These are phyloP conservation scores for Wickerhamomyces ciferrii DNA, from an alignment of 805 yeast species.

Conservation along the genomic window DNA sequence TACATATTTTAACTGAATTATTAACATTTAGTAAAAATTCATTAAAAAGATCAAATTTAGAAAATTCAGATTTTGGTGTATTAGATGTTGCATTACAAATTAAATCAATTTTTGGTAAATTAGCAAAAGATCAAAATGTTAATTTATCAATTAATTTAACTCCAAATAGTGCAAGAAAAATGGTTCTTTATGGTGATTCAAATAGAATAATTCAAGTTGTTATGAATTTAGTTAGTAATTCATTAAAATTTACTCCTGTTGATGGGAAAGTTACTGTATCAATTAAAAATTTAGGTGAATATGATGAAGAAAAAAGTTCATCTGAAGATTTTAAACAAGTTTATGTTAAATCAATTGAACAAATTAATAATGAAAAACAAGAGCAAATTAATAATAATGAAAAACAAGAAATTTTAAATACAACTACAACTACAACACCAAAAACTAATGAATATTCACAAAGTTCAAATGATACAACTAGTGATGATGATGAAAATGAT, in stretches of 20 bases:
- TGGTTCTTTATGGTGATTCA: constrained; percentile 80
- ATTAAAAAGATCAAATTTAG: constrained; percentile 74
- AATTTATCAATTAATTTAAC: constrained; percentile 53
- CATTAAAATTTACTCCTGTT: constrained; percentile 87
- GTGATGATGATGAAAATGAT: constrained; percentile 8
- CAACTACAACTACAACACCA: not conserved
- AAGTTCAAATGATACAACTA: constrained; percentile 8
- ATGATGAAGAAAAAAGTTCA: constrained; percentile 49
- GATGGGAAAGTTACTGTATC: constrained; percentile 74
- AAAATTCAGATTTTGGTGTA: constrained; percentile 74
- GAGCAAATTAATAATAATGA: not conserved
- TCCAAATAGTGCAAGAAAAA: constrained; percentile 55
- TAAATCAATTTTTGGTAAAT: constrained; percentile 75
- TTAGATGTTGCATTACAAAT: constrained; percentile 82
- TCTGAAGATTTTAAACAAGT: constrained; percentile 38
- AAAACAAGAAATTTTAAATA: too few relatives aligned
- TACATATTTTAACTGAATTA: constrained; percentile 87
- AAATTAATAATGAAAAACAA: not conserved
- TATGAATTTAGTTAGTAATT: constrained; percentile 88
- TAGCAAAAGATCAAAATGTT: constrained; percentile 75
- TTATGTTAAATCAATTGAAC: constrained; percentile 26
- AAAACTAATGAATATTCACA: not conserved
- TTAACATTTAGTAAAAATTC: constrained; percentile 92
- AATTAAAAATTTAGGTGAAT: constrained; percentile 64
- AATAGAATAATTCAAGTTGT: constrained; percentile 87